Evolutionary conservation across 129 eudicot genomes (phyloP), one percentile per base, ranked within the genome.

Genomic region (Rutidosis leptorrhynchoides): DNA sequence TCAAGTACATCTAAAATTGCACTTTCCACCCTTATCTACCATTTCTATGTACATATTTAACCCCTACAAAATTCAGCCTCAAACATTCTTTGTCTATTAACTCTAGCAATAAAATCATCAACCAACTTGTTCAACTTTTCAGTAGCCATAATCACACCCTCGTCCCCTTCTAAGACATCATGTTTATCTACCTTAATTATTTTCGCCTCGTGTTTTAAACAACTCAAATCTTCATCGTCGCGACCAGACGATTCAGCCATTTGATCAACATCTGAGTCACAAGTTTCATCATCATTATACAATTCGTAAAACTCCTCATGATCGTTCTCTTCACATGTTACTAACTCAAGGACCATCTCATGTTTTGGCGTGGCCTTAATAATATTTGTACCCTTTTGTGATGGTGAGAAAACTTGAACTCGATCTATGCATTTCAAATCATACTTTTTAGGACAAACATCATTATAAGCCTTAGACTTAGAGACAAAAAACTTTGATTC

Each of bases 101-200:
- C 78, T 45, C 77, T 82, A 32, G 87, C 87, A 42, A 85, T 85
- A 61, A 85, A 82, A 68, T 79, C 84, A 76, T 85, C 90, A 23
- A 78, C 84, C 76, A 80, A 61, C 69, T 73, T 85, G 70, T 81
- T 85, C 62, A 82, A 79, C 60, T 82, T 82, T 46, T 76, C 84
- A 1, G 68, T 30, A 7, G 76, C 58, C 62, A 67, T 76, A 73
- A 28, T 20, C 69, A 67, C 54, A 30, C 53, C 58, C 53, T 5
- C 75, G 21, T 83, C 71, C 27, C 76, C 63, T 15, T 73, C 58
- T 28, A 58, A 17, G 14, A 40, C 77, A 67, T 61, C 65, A 2
- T 21, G 6, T 40, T 45, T 68, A 15, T 46, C 57, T 43, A 56
- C 66, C 26, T 74, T 69, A 3, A 37, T 60, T 21, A 30, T 58